Evolutionary conservation across 176 grass and related monocot species (phyloP).

Genomic region (Elaeis guineensis): DNA sequence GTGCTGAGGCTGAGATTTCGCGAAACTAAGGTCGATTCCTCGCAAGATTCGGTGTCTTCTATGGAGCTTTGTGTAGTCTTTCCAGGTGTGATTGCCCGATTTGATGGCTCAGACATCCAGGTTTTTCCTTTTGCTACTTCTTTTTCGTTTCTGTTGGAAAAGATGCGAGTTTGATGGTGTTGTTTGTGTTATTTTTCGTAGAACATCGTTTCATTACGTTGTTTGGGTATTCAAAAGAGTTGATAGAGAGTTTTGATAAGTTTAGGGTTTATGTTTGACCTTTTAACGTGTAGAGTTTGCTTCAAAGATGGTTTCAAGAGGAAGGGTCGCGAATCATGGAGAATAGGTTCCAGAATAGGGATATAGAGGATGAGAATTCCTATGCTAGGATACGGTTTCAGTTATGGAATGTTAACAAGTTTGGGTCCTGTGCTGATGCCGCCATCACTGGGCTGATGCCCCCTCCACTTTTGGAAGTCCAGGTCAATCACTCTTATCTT

Average conservation of each 20-base stretch:
- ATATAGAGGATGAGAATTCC: conserved; percentile 38
- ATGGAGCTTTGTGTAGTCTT: conserved; percentile 65
- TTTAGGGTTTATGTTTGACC: conserved; percentile 1
- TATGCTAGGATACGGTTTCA: conserved; percentile 58
- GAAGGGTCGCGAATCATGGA: conserved; percentile 47
- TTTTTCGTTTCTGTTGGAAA: neutral
- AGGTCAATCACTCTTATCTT: conserved; percentile 34
- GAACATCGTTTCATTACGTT: no score
- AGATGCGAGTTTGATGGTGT: no score
- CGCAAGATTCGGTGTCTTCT: conserved; percentile 45
- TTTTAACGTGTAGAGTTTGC: conserved; percentile 38
- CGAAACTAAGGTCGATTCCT: conserved; percentile 33
- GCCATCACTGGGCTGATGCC: conserved; percentile 85
- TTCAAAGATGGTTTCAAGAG: conserved; percentile 65
- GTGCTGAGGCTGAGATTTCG: conserved; percentile 57
- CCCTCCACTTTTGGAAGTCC: conserved; percentile 80
- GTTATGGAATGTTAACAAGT: conserved; percentile 88
- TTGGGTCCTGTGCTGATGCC: conserved; percentile 71
- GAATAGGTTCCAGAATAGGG: conserved; percentile 44
- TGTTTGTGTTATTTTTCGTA: no score
- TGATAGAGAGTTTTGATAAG: neutral
- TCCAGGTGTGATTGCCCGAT: conserved; percentile 52
- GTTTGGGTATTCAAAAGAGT: no score
- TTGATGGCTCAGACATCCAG: conserved; percentile 72
- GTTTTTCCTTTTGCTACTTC: conserved; percentile 23